phyloP scores from a whole-genome alignment of 108 stramenopile species.

The Bacterosira constricta region DNA sequence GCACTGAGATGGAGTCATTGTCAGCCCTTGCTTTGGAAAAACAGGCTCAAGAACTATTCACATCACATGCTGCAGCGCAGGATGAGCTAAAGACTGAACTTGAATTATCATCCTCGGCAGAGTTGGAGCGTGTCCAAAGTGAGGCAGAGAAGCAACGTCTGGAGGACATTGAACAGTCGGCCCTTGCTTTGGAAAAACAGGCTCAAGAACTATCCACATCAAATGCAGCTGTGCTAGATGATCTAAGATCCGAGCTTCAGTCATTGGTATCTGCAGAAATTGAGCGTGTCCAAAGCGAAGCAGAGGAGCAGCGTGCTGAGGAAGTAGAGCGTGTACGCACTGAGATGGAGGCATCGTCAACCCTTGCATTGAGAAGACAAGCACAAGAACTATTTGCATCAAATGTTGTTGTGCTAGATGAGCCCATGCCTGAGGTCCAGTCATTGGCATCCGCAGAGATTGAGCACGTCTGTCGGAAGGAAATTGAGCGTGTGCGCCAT shows the following conservation, averaged over 20 bases:
- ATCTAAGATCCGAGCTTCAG: not conserved
- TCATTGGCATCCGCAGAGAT: too few relatives aligned
- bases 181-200: not conserved
- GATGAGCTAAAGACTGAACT: not conserved
- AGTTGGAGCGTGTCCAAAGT: not conserved
- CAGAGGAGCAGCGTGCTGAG: not conserved
- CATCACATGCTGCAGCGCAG: too few relatives aligned
- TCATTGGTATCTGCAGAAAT: not conserved
- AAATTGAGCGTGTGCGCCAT: too few relatives aligned
- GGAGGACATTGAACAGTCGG: not conserved
- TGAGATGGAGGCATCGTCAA: not conserved
- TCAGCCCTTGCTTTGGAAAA: not conserved
- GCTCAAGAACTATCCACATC: too few relatives aligned
- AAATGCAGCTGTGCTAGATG: too few relatives aligned
- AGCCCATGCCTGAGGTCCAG: too few relatives aligned
- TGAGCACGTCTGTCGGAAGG: too few relatives aligned
- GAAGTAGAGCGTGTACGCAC: not conserved
- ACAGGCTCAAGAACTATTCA: too few relatives aligned
- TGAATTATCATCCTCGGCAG: not conserved
- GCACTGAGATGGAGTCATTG: not conserved
- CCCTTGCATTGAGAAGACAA: not conserved
- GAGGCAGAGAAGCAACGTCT: not conserved
- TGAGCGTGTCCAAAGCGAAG: not conserved
- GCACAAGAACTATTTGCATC: too few relatives aligned
- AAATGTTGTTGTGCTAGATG: too few relatives aligned